These are phyloP conservation scores for Trapa incisa DNA, from an alignment of 345 rosid genomes.

Conservation along the genomic window DNA sequence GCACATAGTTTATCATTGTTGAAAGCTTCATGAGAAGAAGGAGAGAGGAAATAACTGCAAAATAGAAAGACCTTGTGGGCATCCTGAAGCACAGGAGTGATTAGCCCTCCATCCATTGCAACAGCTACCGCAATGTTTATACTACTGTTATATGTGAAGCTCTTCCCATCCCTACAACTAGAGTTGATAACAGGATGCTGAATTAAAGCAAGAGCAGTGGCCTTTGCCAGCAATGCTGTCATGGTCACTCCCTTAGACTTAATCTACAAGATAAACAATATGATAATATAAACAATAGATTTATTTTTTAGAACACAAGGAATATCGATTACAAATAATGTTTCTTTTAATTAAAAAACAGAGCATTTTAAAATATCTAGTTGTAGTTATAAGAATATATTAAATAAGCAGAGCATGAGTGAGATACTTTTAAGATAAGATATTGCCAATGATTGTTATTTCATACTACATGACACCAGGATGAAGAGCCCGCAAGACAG, in stretches of 20 bases:
- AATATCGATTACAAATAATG: background rate
- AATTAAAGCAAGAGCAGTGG: constrained; percentile 76
- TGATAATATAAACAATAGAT: background rate
- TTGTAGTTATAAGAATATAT: background rate
- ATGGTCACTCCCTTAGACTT: constrained; percentile 93
- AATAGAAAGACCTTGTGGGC: constrained; percentile 67
- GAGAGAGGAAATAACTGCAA: background rate
- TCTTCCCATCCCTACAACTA: constrained; percentile 79
- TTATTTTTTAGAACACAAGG: background rate
- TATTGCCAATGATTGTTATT: background rate
- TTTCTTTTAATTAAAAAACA: background rate
- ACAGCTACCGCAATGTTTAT: constrained; percentile 95
- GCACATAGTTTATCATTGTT: constrained; percentile 3
- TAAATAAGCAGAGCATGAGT: background rate
- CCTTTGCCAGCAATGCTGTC: constrained; percentile 94
- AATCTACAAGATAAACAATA: constrained; percentile 37
- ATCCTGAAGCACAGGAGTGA: constrained; percentile 93
- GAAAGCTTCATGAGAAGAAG: background rate
- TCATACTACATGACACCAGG: background rate
- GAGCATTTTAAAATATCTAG: background rate
- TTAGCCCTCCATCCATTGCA: constrained; percentile 83
- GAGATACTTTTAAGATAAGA: background rate
- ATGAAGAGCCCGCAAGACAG: background rate
- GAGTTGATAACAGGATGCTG: constrained; percentile 80
- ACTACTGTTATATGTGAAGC: constrained; percentile 73